Evolutionary conservation across 2,329 filamentous ascomycete species (phyloP), one percentile per base, ranked within the genome.

Genomic region (Fusarium cicatricum): DNA sequence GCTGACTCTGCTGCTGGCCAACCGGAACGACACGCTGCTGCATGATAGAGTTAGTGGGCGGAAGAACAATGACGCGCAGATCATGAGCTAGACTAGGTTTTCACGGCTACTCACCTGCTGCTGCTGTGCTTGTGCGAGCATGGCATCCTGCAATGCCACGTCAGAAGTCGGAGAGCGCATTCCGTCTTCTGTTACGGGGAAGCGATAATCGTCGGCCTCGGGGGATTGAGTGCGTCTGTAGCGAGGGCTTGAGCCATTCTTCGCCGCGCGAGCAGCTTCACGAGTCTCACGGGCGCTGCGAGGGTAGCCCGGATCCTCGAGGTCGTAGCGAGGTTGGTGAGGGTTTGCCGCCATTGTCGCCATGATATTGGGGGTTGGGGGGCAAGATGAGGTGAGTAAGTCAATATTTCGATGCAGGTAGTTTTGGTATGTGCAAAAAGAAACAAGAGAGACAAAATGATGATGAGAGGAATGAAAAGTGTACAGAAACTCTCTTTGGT

Each of bases 141-240:
- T 68, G 55, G 67, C 67, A 34, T 70, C 66, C 44, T 70, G 66
- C 59, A 70, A 51, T 12, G 64, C 67, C 58, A 69, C 60, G 57
- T 70, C 67, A 47, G 67, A 70, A 15, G 52, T 67, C 15, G 66
- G 67, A 11, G 66, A 65, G 44, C 62, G 67, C 47, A 66, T 53
- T 23, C 66, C 67, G 34, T 70, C 67, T 37, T 58, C 54, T 10
- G 23, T 26, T 7, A 58, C 62, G 38, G 55, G 62, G 43, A 64
- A 60, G 42, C 55, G 62, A 26, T 64, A 67, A 9, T 69, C 67
- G 40, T 69, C 67, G 23, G 61, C 56, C 14, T 66, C 65, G 17
- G 67, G 67, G 5, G 67, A 69, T 40, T 66, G 67, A 10, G 58
- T 51, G 23, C 67, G 65, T 34, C 67, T 53, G 56, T 67, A 69